phyloP scores from a whole-genome alignment of 305 asterid species.

The Fraxinus paxiana region DNA sequence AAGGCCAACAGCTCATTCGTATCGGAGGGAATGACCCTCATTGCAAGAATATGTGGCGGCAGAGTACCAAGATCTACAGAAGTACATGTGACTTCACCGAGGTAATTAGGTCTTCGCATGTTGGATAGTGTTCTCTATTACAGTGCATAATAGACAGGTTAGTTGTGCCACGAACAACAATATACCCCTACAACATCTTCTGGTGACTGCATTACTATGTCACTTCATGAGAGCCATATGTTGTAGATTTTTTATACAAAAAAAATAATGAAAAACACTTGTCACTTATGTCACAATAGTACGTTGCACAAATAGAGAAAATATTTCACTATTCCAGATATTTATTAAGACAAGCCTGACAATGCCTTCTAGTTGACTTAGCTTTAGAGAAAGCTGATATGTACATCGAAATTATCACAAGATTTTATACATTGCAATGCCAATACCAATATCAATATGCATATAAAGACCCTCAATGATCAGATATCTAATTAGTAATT shows the following conservation, averaged over 20 bases:
- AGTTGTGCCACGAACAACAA: slow-evolving; percentile 20
- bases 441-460: background rate
- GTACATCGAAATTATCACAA: slow-evolving; percentile 2
- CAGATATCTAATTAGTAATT: background rate
- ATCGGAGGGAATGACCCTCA: slow-evolving; percentile 83
- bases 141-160: slow-evolving; percentile 19
- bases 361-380: background rate
- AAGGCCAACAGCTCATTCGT: slow-evolving; percentile 79
- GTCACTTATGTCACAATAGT: background rate
- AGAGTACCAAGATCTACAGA: slow-evolving; percentile 73
- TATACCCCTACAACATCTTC: slow-evolving; percentile 5
- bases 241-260: background rate
- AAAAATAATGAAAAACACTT: background rate
- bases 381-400: background rate
- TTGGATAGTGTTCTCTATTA: slow-evolving; percentile 64
- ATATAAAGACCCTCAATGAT: background rate
- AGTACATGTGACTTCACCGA: slow-evolving; percentile 77
- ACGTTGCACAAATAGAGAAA: background rate
- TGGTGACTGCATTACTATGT: background rate
- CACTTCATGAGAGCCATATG: slow-evolving; percentile 5
- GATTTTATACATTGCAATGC: background rate
- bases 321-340: background rate
- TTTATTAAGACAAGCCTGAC: background rate
- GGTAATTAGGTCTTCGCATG: slow-evolving; percentile 77
- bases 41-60: slow-evolving; percentile 84